A percentile compares a stretch with the other conserved stretches of the same genome.
These are phyloP conservation scores for Glonium stellatum DNA, from an alignment of 495 filamentous ascomycete genomes.

Conservation along the genomic window DNA sequence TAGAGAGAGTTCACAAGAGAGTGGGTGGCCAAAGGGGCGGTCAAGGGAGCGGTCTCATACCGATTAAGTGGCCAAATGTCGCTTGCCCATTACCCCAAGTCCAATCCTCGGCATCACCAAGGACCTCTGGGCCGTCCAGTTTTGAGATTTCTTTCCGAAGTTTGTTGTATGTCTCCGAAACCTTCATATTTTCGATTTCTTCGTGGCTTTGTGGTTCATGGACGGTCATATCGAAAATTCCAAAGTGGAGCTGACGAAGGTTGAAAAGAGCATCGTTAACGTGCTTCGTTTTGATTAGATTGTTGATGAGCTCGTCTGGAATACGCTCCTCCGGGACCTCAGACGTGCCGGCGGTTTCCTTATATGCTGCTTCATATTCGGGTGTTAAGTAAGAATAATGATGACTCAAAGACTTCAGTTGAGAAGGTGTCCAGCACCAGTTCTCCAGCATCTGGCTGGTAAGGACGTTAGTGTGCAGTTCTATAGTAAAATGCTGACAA, in stretches of 20 bases:
- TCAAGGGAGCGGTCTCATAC: slow-evolving; percentile 18
- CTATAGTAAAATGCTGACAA: not conserved
- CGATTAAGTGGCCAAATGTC: slow-evolving; percentile 66
- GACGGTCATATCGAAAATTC: slow-evolving; percentile 55
- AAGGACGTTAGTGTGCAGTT: not conserved
- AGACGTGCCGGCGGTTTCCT: slow-evolving; percentile 41
- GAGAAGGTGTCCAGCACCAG: slow-evolving; percentile 67
- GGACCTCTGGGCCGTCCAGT: slow-evolving; percentile 56
- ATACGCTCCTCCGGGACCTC: slow-evolving; percentile 45
- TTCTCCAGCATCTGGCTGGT: slow-evolving; percentile 63
- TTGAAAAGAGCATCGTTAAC: slow-evolving; percentile 65
- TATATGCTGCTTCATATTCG: slow-evolving; percentile 52
- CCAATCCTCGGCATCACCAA: slow-evolving; percentile 45
- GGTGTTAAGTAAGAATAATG: slow-evolving; percentile 59
- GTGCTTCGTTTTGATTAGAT: slow-evolving; percentile 59
- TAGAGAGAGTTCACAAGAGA: too few relatives aligned
- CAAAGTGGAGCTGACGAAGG: slow-evolving; percentile 61
- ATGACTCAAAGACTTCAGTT: slow-evolving; percentile 57
- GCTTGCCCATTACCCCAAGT: slow-evolving; percentile 61
- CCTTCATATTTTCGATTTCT: slow-evolving; percentile 32
- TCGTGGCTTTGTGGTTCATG: slow-evolving; percentile 37
- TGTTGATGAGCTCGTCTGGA: slow-evolving; percentile 55
- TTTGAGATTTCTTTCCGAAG: slow-evolving; percentile 50
- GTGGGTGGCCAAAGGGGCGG: too few relatives aligned
- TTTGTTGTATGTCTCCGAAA: slow-evolving; percentile 36